Evolutionary conservation across 2,329 filamentous ascomycete species (phyloP).

Genomic region (Venturia aucupariae): DNA sequence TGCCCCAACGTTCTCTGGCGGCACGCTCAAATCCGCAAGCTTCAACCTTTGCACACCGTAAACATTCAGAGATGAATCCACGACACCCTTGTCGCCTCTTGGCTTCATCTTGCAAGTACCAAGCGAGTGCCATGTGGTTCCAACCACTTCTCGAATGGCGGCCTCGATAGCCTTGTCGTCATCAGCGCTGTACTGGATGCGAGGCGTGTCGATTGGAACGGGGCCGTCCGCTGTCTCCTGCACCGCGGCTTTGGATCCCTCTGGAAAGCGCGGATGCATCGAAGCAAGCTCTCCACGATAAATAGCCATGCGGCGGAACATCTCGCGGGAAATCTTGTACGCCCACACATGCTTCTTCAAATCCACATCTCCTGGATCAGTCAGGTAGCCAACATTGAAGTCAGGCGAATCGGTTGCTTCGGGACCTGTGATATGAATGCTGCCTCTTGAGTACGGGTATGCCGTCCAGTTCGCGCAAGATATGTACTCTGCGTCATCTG

Average conservation of each 20-base stretch:
- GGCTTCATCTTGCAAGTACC: conserved; percentile 34
- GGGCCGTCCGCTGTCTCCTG: conserved; percentile 24
- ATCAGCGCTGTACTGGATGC: conserved; percentile 41
- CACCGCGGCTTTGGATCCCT: conserved; percentile 36
- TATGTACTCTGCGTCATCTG: conserved; percentile 41
- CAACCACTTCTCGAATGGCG: conserved; percentile 32
- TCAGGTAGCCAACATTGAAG: conserved; percentile 51
- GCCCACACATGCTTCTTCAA: conserved; percentile 50
- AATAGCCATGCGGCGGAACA: conserved; percentile 45
- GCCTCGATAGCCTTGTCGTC: conserved; percentile 33
- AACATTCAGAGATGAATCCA: conserved; percentile 31
- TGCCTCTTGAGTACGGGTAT: conserved; percentile 53
- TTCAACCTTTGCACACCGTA: conserved; percentile 33
- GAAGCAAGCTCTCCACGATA: conserved; percentile 37
- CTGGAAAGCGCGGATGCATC: conserved; percentile 30
- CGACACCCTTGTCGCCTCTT: conserved; percentile 29
- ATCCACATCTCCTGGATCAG: conserved; percentile 47
- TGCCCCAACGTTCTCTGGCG: conserved; percentile 35
- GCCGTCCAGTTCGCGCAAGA: conserved; percentile 44
- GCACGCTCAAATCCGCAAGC: conserved; percentile 35
- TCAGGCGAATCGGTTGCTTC: conserved; percentile 39
- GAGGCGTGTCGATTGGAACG: conserved; percentile 21
- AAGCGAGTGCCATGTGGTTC: conserved; percentile 33
- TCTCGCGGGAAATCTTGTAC: conserved; percentile 57
- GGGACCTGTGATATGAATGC: conserved; percentile 47